Evolutionary conservation across 345 rosid genomes (phyloP).

Genomic region (Brassica juncea): DNA sequence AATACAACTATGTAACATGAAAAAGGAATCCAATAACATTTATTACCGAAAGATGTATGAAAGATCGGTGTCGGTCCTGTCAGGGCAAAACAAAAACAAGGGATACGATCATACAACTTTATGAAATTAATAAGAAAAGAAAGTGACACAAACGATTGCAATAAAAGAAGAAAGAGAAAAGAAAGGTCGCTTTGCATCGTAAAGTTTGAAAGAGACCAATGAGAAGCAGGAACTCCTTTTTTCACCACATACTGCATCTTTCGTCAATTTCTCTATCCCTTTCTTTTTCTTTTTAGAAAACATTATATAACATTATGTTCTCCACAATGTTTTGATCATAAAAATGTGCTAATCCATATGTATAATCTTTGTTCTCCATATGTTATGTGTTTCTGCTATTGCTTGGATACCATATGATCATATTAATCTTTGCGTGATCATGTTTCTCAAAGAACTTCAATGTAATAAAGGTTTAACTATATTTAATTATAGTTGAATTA

Average conservation of each 20-base stretch:
- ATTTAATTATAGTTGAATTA: not conserved
- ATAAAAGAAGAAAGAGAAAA: constrained; percentile 10
- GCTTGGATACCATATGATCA: not conserved
- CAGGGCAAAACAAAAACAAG: constrained; percentile 30
- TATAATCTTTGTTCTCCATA: constrained; percentile 8
- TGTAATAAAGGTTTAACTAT: not conserved
- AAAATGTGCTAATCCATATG: constrained; percentile 11
- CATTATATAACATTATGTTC: not conserved
- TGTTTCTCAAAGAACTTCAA: not conserved
- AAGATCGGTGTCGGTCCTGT: constrained; percentile 41
- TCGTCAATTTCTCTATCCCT: constrained; percentile 33
- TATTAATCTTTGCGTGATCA: not conserved
- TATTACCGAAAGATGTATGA: constrained; percentile 35
- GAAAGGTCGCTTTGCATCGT: constrained; percentile 36
- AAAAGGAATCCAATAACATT: constrained; percentile 34
- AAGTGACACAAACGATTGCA: constrained; percentile 29
- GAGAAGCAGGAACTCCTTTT: constrained; percentile 45
- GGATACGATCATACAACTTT: constrained; percentile 35
- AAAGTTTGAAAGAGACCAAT: constrained; percentile 65
- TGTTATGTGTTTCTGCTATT: constrained; percentile 4
- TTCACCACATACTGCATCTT: constrained; percentile 55
- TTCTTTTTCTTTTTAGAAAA: not conserved
- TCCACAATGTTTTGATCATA: not conserved
- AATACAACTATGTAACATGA: constrained; percentile 22
- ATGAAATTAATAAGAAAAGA: constrained; percentile 29